Conservation (phyloP, 371 early-diverging fungal species). For the Saksenaea vasiformis region DNA sequence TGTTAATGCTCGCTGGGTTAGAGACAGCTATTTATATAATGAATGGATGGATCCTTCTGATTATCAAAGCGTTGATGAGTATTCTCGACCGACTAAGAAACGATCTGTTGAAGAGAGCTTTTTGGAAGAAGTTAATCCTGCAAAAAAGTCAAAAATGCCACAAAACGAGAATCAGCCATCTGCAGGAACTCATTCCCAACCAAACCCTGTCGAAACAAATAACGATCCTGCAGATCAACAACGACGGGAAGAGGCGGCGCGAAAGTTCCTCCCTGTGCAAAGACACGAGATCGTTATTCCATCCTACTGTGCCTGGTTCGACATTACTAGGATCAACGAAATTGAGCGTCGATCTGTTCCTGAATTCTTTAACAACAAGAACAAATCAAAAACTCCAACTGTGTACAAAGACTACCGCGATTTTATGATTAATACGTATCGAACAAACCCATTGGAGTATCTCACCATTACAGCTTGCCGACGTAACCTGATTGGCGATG, state of each 20-base stretch:
- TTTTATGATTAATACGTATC: slow-evolving; percentile 96
- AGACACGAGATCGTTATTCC: slow-evolving; percentile 85
- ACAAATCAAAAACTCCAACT: slow-evolving; percentile 89
- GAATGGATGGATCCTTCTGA: slow-evolving; percentile 81
- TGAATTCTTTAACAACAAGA: slow-evolving; percentile 93
- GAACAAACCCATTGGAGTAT: slow-evolving; percentile 92
- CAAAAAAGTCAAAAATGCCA: slow-evolving; percentile 22
- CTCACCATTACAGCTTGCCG: slow-evolving; percentile 96
- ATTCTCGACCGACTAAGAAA: slow-evolving; percentile 22
- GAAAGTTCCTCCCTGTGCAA: slow-evolving; percentile 71
- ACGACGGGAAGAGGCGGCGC: slow-evolving; percentile 62
- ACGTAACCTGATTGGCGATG: slow-evolving; percentile 94
- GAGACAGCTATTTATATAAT: slow-evolving; percentile 66
- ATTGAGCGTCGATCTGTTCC: slow-evolving; percentile 92
- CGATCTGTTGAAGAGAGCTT: slow-evolving; percentile 26
- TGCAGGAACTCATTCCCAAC: not conserved
- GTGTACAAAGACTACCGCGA: slow-evolving; percentile 95
- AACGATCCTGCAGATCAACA: slow-evolving; percentile 36
- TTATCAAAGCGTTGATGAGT: slow-evolving; percentile 39
- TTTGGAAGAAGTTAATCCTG: slow-evolving; percentile 14
- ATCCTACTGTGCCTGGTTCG: slow-evolving; percentile 96
- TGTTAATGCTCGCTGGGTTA: slow-evolving; percentile 68
- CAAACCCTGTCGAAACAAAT: slow-evolving; percentile 16
- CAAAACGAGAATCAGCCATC: not conserved
- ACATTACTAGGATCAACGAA: slow-evolving; percentile 75